Evolutionary conservation across 2,329 filamentous ascomycete genomes (phyloP).

Genomic region (Dactylonectria macrodidyma): DNA sequence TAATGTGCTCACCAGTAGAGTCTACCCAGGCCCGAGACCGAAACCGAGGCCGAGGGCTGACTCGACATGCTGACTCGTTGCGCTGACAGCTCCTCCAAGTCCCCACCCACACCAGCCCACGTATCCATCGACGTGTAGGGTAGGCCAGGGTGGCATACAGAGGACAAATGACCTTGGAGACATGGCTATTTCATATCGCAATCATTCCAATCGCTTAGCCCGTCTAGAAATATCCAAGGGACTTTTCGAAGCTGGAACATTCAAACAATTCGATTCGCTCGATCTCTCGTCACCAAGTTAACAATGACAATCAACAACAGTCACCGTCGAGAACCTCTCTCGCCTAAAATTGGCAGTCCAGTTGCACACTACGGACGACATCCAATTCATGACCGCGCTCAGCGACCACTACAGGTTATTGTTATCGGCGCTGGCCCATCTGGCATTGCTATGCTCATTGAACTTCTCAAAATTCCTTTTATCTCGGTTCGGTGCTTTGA

Average conservation of each 20-base stretch:
- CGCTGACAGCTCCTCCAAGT: not conserved
- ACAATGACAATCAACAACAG: slow-evolving; percentile 8
- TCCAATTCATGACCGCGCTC: slow-evolving; percentile 9
- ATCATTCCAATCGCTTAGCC: not conserved
- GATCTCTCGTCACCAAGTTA: not conserved
- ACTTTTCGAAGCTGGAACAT: too few relatives aligned
- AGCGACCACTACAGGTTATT: slow-evolving; percentile 5
- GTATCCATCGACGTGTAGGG: too few relatives aligned
- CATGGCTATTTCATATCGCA: too few relatives aligned
- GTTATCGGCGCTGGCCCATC: slow-evolving; percentile 26
- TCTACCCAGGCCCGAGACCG: not conserved
- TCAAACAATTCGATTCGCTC: too few relatives aligned
- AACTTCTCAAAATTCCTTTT: slow-evolving; percentile 9
- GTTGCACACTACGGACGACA: slow-evolving; percentile 4
- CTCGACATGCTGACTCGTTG: slow-evolving; percentile 22
- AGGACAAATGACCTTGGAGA: not conserved
- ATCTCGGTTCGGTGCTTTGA: slow-evolving; percentile 15
- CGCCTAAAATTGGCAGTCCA: not conserved
- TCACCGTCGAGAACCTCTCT: not conserved
- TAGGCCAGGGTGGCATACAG: too few relatives aligned
- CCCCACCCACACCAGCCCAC: too few relatives aligned
- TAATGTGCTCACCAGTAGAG: not conserved
- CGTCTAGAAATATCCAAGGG: too few relatives aligned
- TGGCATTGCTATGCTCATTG: slow-evolving; percentile 20
- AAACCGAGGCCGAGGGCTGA: slow-evolving; percentile 1